Evolutionary conservation across 768 basidiomycete genomes (phyloP), one percentile per base, ranked within the genome.

Genomic region (Holtermannia corniformis): DNA sequence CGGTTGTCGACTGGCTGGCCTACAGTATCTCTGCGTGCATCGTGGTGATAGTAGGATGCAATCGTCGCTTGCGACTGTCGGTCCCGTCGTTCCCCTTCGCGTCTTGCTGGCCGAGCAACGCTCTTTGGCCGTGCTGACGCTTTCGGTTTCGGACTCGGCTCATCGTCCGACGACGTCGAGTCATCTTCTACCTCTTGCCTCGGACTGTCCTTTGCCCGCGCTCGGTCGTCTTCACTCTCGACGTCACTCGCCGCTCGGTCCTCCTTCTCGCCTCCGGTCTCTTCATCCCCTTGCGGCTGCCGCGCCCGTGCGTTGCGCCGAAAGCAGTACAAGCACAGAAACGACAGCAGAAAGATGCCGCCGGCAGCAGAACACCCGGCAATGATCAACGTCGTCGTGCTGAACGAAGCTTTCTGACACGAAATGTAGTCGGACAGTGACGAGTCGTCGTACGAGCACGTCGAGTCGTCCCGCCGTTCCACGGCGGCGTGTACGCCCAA

Each of bases 341-440:
- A 37, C 7, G 32, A 37, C 32, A 37, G 16, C 32, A 37, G 32
- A 37, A 65, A 62, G 3, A 68, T 58, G 1, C 51, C 60, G 2
- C 63, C 40, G 4, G 62, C 55, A 14, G 62, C 59, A 1, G 58
- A 63, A 22, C 65, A 53, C 20, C 63, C 66, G 19, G 58, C 63
- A 13, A 52, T 56, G 27, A 68, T 50, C 23, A 68, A 50, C 25
- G 51, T 53, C 2, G 58, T 58, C 16, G 66, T 62, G 21, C 59
- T 59, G 41, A 62, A 48, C 23, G 49, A 57, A 21, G 47, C 37
- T 42, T 59, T 59, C 23, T 61, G 48, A 48, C 66, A 68, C 24
- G 52, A 54, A 4, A 68, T 40, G 44, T 61, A 68, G 22, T 61
- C 49, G 5, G 16, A 61, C 56, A 28, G 19, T 4, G 57, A 47